Percentiles rank a stretch among this genome's conserved stretches.
Evolutionary conservation across 768 basidiomycete genomes (phyloP).

Genomic region (Ramaria rubella): DNA sequence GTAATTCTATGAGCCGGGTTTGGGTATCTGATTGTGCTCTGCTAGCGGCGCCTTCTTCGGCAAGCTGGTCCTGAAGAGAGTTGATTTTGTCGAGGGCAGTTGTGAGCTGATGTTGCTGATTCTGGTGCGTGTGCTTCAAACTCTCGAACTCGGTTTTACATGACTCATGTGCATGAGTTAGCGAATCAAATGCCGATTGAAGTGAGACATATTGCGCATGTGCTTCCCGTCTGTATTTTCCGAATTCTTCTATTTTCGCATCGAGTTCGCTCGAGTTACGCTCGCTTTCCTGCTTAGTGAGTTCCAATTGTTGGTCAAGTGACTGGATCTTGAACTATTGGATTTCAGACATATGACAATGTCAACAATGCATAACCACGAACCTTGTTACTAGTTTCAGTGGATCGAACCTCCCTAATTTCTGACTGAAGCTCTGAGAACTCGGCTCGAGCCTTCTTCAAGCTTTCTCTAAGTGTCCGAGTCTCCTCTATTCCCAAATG

Average conservation of each 20-base stretch:
- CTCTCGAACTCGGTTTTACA: slow-evolving; percentile 64
- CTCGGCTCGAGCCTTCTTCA: slow-evolving; percentile 73
- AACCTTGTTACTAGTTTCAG: slow-evolving; percentile 74
- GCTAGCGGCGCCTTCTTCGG: slow-evolving; percentile 81
- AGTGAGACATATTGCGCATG: slow-evolving; percentile 70
- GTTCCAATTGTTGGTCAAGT: slow-evolving; percentile 71
- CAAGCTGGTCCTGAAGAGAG: slow-evolving; percentile 68
- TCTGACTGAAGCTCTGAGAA: slow-evolving; percentile 60
- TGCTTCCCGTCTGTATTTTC: slow-evolving; percentile 75
- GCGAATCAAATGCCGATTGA: slow-evolving; percentile 69
- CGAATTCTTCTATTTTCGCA: slow-evolving; percentile 73
- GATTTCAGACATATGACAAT: slow-evolving; percentile 3
- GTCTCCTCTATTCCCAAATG: slow-evolving; percentile 53
- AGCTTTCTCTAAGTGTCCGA: slow-evolving; percentile 54
- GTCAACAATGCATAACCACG: no score
- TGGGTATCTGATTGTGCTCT: slow-evolving; percentile 68
- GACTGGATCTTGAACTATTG: slow-evolving; percentile 81
- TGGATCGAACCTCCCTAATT: slow-evolving; percentile 64
- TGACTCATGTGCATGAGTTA: slow-evolving; percentile 60
- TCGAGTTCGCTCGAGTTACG: slow-evolving; percentile 63
- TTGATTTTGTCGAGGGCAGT: slow-evolving; percentile 72
- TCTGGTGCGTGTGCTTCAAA: slow-evolving; percentile 62
- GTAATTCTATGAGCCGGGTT: slow-evolving; percentile 68
- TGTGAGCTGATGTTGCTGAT: slow-evolving; percentile 69
- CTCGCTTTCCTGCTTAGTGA: slow-evolving; percentile 70